Base-by-base conservation (phyloP, 805 yeast species). In the Candida nonsorbophila region DNA sequence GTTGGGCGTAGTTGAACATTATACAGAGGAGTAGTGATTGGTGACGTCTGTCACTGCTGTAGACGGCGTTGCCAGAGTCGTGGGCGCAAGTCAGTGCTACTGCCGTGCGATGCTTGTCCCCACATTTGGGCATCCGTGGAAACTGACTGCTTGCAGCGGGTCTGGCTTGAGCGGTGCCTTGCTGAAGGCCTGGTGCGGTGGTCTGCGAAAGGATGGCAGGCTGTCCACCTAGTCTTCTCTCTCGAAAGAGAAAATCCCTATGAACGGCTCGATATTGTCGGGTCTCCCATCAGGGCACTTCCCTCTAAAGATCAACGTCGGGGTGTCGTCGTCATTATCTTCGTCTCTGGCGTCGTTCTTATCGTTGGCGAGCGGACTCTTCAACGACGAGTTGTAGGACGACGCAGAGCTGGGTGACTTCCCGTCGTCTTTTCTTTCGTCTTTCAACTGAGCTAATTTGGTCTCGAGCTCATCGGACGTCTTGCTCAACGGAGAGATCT, bases 241-340 rank as follows among this genome's bases (percentile, higher is more conserved):
- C 37, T 72, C 78, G 42, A 72, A 72, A 23, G 69, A 67, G 37
- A 72, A 69, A 8, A 72, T 71, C 1, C 78, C 78, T 24, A 72
- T 70, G 36, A 70, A 72, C 4, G 78, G 77, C 40, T 69, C 74
- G 15, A 69, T 60, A 13, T 51, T 55, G 30, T 70, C 75, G 2
- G 75, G 75, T 27, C 64, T 60, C 7, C 77, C 74, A 32, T 67
- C 72, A 1, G 78, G 77, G 29, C 72, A 70, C 29, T 55, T 59
- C 0, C 76, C 78, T 34, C 63, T 53, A 40, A 71, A 72, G n/a
- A 72, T 56, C 22, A 72, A 37, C 19, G 70, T 62, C 2, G 78
- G 78, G 2, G 51, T 36, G 31, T 61, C 68, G 26, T 61, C 67
- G 1, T 58, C 67, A 11, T 55, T 61, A 27, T 49, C 55, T 4